phyloP scores from a whole-genome alignment of 148 eudicot species.

The Rhododendron williamsianum region DNA sequence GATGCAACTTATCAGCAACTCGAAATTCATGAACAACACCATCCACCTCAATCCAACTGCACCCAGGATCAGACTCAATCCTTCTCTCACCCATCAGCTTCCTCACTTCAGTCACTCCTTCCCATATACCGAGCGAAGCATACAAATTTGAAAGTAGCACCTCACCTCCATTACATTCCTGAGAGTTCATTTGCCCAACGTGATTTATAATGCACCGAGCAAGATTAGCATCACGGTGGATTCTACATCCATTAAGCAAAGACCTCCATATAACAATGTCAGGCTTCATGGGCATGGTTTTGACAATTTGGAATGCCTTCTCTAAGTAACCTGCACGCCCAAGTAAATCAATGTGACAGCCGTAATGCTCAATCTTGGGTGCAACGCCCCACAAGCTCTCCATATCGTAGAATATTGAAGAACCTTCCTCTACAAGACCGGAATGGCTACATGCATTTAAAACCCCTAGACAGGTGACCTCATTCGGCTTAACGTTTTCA shows the following conservation, averaged over 20 bases:
- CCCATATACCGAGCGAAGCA: conserved; percentile 46
- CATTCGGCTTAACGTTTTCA: conserved; percentile 40
- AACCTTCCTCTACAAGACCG: conserved; percentile 42
- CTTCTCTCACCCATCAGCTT: conserved; percentile 32
- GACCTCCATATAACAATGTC: conserved; percentile 48
- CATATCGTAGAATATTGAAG: conserved; percentile 33
- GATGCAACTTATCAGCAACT: conserved; percentile 45
- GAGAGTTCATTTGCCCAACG: conserved; percentile 23
- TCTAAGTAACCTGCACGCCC: conserved; percentile 45
- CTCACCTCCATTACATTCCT: conserved; percentile 18
- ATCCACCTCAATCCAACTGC: conserved; percentile 55
- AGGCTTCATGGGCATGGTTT: conserved; percentile 53
- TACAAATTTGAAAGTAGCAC: conserved; percentile 42
- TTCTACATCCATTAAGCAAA: conserved; percentile 47
- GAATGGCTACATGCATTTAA: conserved; percentile 57
- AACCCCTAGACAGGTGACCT: conserved; percentile 36
- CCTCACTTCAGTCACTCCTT: conserved; percentile 34
- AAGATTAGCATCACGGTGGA: conserved; percentile 36
- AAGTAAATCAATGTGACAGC: conserved; percentile 45
- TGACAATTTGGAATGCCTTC: conserved; percentile 32
- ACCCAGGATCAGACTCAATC: conserved; percentile 31
- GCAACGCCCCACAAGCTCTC: conserved; percentile 34
- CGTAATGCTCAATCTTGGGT: conserved; percentile 49
- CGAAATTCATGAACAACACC: conserved; percentile 49
- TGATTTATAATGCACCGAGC: conserved; percentile 38